Percentiles rank a stretch among this genome's conserved stretches.
phyloP scores from a whole-genome alignment of 1,139 yeast genomes.

The Pichia sp. region DNA sequence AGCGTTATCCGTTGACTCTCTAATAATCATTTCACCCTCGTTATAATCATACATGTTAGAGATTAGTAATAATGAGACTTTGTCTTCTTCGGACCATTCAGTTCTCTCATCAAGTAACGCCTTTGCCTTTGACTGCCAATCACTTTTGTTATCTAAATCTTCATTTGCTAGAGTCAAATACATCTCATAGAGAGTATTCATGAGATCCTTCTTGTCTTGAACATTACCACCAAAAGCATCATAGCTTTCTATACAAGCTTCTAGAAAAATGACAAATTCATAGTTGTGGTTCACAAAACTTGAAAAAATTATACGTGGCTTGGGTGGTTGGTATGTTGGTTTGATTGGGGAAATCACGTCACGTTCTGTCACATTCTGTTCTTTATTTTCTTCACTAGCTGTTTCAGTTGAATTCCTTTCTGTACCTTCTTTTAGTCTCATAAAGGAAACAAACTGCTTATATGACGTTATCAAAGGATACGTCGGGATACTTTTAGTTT shows the following conservation, averaged over 20 bases:
- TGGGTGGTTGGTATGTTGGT: slow-evolving; percentile 89
- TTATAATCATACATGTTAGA: slow-evolving; percentile 61
- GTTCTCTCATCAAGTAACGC: slow-evolving; percentile 36
- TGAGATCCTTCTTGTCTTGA: slow-evolving; percentile 65
- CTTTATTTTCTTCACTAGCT: slow-evolving; percentile 13
- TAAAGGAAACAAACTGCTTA: slow-evolving; percentile 62
- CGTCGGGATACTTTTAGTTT: neutral
- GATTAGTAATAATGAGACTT: slow-evolving; percentile 55
- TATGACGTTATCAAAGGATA: slow-evolving; percentile 61
- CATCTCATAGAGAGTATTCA: slow-evolving; percentile 77
- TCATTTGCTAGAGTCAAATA: slow-evolving; percentile 60
- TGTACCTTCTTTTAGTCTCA: slow-evolving; percentile 30
- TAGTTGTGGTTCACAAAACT: slow-evolving; percentile 79
- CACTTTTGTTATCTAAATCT: slow-evolving; percentile 29
- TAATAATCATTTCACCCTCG: slow-evolving; percentile 44
- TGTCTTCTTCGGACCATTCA: slow-evolving; percentile 43
- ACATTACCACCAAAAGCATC: slow-evolving; percentile 70
- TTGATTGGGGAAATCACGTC: slow-evolving; percentile 2
- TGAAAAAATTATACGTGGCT: slow-evolving; percentile 81
- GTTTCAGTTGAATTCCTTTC: neutral
- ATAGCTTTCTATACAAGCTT: slow-evolving; percentile 81
- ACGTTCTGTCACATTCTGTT: slow-evolving; percentile 13
- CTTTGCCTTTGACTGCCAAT: slow-evolving; percentile 67
- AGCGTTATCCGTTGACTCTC: slow-evolving; percentile 24
- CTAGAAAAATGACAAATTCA: slow-evolving; percentile 89